phyloP scores from a whole-genome alignment of 345 rosid genomes.

The Dipteronia dyeriana region DNA sequence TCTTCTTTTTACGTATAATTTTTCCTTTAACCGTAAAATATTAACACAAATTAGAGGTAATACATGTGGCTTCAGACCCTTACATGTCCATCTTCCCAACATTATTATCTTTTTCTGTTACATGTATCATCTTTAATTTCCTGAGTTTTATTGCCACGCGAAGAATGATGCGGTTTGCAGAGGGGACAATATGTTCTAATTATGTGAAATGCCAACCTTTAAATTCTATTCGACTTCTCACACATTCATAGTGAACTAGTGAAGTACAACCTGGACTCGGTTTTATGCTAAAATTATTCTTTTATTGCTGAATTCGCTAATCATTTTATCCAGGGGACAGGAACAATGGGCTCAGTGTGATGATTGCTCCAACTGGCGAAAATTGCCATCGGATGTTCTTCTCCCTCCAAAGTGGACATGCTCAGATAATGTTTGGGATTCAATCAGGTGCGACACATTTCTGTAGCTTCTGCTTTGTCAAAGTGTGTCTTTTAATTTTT shows the following conservation, averaged over 20 bases:
- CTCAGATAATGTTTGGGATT: constrained; percentile 74
- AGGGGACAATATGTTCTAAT: neutral
- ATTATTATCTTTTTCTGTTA: neutral
- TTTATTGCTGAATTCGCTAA: constrained; percentile 17
- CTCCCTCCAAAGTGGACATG: constrained; percentile 83
- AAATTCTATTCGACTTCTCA: neutral
- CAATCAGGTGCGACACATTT: constrained; percentile 44
- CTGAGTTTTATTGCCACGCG: neutral
- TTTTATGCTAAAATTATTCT: neutral
- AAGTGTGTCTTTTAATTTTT: neutral
- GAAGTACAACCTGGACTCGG: neutral
- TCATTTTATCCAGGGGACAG: constrained; percentile 44
- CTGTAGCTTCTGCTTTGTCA: neutral
- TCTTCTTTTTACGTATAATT: too few species aligned
- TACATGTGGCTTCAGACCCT: too few species aligned
- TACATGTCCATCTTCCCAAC: too few species aligned
- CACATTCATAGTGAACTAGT: constrained; percentile 6
- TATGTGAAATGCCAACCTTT: too few species aligned
- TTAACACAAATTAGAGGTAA: too few species aligned
- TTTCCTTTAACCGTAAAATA: too few species aligned
- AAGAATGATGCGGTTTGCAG: neutral
- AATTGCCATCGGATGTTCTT: constrained; percentile 66
- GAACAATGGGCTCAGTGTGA: constrained; percentile 93
- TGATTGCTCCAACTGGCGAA: constrained; percentile 84
- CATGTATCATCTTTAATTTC: neutral